Evolutionary conservation across 768 basidiomycete species (phyloP), one percentile per base, ranked within the genome.

Genomic region (Boletus rubroflammeus): DNA sequence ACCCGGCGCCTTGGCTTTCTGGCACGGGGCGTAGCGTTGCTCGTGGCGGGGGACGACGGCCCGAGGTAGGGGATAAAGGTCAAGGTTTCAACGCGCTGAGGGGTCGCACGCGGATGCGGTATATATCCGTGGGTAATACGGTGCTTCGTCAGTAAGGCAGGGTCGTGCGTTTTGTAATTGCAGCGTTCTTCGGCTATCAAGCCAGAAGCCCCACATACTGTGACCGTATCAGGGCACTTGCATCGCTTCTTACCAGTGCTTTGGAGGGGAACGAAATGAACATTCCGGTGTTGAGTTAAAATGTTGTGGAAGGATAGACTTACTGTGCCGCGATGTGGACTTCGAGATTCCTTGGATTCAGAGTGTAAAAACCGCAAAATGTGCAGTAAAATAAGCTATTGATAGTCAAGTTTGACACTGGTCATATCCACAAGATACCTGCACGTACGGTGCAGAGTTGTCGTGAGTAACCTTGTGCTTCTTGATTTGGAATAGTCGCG

Each of bases 231-330:
- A 14, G 56, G 53, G 29, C 62, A 64, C 14, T 29, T 13, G 19
- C 36, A 15, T 2, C 0, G 39, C 34, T 53, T 53, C 44, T 56
- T 54, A 0, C 63, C 63, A 5, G 61, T 63, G 43, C 66, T 65
- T 28, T 34, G 35, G 8, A 44, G 42, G 26, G 9, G 28, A 39
- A 21, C n/a, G 1, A n/a, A 6, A 11, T 38, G 10, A 50, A 3
- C 6, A 39, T 28, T 15, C 11, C 28, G 1, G 8, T 8, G 5
- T 17, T n/a, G 25, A 15, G 9, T 38, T 1, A 8, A 28, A 1
- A 0, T 6, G 8, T 4, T 21, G n/a, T 17, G 19, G 38, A 38
- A 9, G 9, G 6, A 23, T 25, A 13, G 8, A 39, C 66, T 13
- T 46, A 63, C 66, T 68, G 66, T 44, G 2, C 36, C 1, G 48